Evolutionary conservation across 2,329 filamentous ascomycete genomes (phyloP), one percentile per base, ranked within the genome.

Genomic region (Zasmidium citrigriseum): DNA sequence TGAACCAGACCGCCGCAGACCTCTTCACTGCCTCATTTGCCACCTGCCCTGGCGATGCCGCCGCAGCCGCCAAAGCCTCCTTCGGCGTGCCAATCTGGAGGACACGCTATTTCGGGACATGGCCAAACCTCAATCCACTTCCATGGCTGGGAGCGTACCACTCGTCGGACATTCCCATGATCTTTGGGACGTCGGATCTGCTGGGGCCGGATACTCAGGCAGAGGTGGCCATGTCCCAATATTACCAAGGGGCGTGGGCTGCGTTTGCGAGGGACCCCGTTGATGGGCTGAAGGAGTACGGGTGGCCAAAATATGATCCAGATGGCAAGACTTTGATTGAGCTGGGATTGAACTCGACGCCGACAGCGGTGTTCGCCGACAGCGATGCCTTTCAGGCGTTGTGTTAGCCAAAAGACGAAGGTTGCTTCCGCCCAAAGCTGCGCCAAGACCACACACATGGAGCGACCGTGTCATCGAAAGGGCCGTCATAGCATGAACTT

Each of bases 1-100:
- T 56, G 24, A 60, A 58, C 12, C 60, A 63, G 34, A 60, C 60
- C n/a, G 55, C 51, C 9, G 58, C 56, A 3, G 51, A 55, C 23
- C 21, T n/a, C 0, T 23, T 44, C 5, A 61, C 58, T 1, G 47
- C 57, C 9, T 25, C 46, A 3, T 38, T 56, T 11, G 47, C 52
- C 20, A 61, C 51, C 3, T 83, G 80, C 34, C 77, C 80, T 1
- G 75, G 76, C 11, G 68, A 73, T 1, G 69, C 73, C 55, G 75
- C 78, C 22, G 77, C 74, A 3, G 57, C 63, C 1, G 73, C 73
- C 1, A 76, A 78, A 7, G 65, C 64, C 0, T 47, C 55, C 0
- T 63, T 75, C 21, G 60, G 58, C 12, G 63, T 73, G 18, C 64
- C 69, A 3, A 60, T 62, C 3, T 73, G 67, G 66, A 55, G 67